A percentile compares a stretch with the other conserved stretches of the same genome.
Conservation (phyloP, 176 grass and related monocot species). For the Bolboschoenus planiculmis region DNA sequence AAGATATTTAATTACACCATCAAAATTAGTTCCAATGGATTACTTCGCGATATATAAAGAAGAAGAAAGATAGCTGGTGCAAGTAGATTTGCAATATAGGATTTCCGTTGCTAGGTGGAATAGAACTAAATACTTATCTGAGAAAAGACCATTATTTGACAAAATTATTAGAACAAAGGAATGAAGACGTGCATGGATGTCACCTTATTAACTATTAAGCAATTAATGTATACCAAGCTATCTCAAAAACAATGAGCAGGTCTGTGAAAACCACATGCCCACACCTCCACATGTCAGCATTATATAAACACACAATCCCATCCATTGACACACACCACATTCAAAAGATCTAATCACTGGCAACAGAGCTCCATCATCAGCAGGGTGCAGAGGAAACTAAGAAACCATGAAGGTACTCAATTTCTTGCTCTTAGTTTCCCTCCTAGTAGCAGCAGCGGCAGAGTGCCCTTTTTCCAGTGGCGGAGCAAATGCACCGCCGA, state of each 20-base stretch:
- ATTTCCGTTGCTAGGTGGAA: no score
- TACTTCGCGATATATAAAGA: no score
- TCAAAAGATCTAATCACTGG: neutral
- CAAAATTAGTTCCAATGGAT: no score
- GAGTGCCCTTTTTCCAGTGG: neutral
- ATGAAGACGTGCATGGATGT: neutral
- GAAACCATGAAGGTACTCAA: constrained; percentile 10
- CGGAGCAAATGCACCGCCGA: neutral
- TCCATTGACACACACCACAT: neutral
- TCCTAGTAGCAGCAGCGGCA: neutral
- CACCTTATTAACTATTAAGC: neutral
- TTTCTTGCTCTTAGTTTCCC: constrained; percentile 2
- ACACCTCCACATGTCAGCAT: no score
- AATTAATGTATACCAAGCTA: neutral
- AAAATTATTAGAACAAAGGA: no score
- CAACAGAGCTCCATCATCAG: neutral
- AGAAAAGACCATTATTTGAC: no score
- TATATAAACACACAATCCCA: neutral
- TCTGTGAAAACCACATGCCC: neutral
- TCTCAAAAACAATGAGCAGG: neutral
- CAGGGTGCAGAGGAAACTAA: neutral
- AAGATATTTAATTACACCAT: no score
- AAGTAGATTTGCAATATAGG: no score
- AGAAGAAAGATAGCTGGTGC: no score
- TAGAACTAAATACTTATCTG: no score